These are phyloP conservation scores for Hypoxylon rickii DNA, from an alignment of 495 filamentous ascomycete genomes.

Conservation along the genomic window DNA sequence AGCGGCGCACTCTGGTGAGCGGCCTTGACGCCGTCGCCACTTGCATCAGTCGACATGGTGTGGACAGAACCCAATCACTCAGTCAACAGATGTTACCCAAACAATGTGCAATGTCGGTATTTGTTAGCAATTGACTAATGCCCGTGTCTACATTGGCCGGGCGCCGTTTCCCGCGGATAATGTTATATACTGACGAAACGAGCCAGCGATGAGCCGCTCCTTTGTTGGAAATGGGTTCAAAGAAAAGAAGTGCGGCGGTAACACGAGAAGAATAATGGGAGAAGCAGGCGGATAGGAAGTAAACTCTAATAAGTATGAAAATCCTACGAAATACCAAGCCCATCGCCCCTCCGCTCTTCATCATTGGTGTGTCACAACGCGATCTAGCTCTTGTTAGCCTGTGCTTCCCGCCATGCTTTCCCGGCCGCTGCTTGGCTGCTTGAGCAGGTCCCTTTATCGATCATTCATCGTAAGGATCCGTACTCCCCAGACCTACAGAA, in stretches of 20 bases:
- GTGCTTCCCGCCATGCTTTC: too few relatives aligned
- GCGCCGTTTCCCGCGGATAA: background rate
- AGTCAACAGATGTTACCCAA: slow-evolving; percentile 3
- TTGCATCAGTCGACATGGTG: slow-evolving; percentile 20
- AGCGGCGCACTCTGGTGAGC: slow-evolving; percentile 4
- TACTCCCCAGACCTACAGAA: background rate
- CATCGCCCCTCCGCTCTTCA: too few relatives aligned
- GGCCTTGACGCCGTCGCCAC: slow-evolving; percentile 10
- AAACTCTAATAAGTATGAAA: slow-evolving; percentile 19
- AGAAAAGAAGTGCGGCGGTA: slow-evolving; percentile 1
- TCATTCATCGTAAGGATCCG: too few relatives aligned
- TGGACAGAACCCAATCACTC: too few relatives aligned
- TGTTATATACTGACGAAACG: background rate
- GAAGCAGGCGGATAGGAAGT: background rate
- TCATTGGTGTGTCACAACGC: too few relatives aligned
- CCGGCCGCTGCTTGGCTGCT: too few relatives aligned
- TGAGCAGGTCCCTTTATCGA: too few relatives aligned
- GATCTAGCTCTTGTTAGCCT: too few relatives aligned
- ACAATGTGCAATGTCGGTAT: background rate
- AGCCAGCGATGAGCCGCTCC: too few relatives aligned
- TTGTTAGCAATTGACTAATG: slow-evolving; percentile 1
- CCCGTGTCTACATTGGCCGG: background rate
- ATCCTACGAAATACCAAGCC: slow-evolving; percentile 1
- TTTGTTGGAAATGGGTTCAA: too few relatives aligned
- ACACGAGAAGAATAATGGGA: slow-evolving; percentile 1